These are phyloP conservation scores for Stephania cephalantha DNA, from an alignment of 164 flowering plant species.

Conservation along the genomic window DNA sequence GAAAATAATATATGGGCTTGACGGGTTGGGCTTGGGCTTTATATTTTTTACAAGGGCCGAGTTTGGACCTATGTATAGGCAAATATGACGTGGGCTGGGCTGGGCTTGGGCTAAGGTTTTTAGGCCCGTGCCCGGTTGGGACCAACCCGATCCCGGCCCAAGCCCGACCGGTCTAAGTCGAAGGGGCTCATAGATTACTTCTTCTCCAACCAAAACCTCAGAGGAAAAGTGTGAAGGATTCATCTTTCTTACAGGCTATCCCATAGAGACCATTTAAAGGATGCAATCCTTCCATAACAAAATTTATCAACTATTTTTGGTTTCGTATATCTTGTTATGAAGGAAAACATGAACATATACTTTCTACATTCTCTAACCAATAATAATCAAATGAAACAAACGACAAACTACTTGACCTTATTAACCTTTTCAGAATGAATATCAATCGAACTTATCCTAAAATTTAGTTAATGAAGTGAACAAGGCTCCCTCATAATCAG, in stretches of 20 bases:
- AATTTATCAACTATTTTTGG: not conserved
- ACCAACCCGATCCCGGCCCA: too few relatives aligned
- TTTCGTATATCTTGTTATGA: not conserved
- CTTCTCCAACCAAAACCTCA: not conserved
- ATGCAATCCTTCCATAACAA: not conserved
- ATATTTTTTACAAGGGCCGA: too few relatives aligned
- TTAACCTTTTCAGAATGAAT: not conserved
- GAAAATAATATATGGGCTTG: too few relatives aligned
- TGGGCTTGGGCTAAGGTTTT: too few relatives aligned
- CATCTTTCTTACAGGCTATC: not conserved
- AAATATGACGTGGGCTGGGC: too few relatives aligned
- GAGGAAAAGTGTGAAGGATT: not conserved
- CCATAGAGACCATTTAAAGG: not conserved
- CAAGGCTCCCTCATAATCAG: not conserved
- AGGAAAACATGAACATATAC: not conserved
- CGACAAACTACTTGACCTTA: not conserved
- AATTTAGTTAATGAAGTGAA: not conserved
- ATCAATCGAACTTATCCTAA: not conserved
- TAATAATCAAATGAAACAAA: too few relatives aligned
- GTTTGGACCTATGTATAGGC: too few relatives aligned
- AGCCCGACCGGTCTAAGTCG: too few relatives aligned
- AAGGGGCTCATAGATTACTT: not conserved
- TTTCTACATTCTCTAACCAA: not conserved
- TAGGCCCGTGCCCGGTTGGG: too few relatives aligned
- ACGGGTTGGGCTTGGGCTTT: too few relatives aligned